Base-by-base conservation (phyloP, 106 monocot species). In the Hemerocallis citrina region DNA sequence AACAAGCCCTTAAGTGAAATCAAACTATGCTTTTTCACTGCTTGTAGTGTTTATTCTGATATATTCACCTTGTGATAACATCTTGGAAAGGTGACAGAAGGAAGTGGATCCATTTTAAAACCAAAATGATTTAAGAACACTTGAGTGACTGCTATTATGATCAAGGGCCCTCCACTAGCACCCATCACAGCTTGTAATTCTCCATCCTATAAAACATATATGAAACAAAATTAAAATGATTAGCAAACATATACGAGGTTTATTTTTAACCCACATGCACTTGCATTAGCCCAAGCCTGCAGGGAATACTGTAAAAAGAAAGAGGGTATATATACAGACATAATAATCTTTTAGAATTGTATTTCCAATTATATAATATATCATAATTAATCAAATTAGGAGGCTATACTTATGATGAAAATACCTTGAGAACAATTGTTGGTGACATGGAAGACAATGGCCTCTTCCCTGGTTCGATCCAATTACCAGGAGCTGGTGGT, bases 381-480 rank as follows among this genome's bases (percentile, higher is more conserved):
- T n/a, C n/a, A n/a, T n/a, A n/a, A n/a, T n/a, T n/a, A n/a, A n/a
- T n/a, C n/a, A n/a, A n/a, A n/a, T n/a, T n/a, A n/a, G n/a, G n/a
- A n/a, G n/a, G n/a, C n/a, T n/a, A n/a, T n/a, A n/a, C n/a, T n/a
- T n/a, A n/a, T n/a, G n/a, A n/a, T n/a, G n/a, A n/a, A n/a, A 37
- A n/a, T 67, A 95, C 95, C 83, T 90, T 79, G 36, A 96, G 76
- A 67, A 96, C 58, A 44, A 96, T 86, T 4, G 83, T 84, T 20
- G 95, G 95, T 16, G 83, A 29, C 95, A 96, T 96, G 7, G 95
- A 86, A 20, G 95, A 96, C 52, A 96, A 68, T 29, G 95, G 95
- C 46, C 95, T 78, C 52, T 96, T 96, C 7, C 51, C 33, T 52
- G 95, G 90, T 0, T 52, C 66, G 21, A 90, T 84, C 41, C 90